Base-by-base conservation (phyloP, 805 yeast genomes). In the Candida suzukii region DNA sequence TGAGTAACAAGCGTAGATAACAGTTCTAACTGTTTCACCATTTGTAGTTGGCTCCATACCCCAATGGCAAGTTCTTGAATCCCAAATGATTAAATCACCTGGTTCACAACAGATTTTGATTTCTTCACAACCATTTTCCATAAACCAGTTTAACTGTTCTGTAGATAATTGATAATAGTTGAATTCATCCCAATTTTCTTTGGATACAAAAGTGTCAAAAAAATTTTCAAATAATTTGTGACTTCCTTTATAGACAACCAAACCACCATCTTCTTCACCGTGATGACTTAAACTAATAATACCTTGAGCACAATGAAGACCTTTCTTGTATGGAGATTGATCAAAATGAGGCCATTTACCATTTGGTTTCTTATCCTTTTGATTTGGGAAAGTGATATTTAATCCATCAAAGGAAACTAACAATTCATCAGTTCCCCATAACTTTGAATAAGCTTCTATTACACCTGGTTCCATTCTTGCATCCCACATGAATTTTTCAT, bases 31-130 rank as follows among this genome's bases (percentile, higher is more conserved):
- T 31, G 45, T 45, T n/a, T 51, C 46, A 27, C 57, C 43, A 10
- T 46, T 50, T 7, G 46, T 49, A 9, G 47, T 47, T 25, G 63
- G 65, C 22, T 50, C 53, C 31, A 43, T 50, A 16, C 65, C 64
- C 51, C 56, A 60, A 43, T 60, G 66, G 24, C 49, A 38, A 12
- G 54, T 49, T 50, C 64, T 51, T 10, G 66, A 60, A 41, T 60
- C 66, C 66, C 66, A 61, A 5, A 61, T 27, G 29, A 62, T 57
- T 40, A 61, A 44, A 45, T 62, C 67, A 34, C 67, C 67, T 7
- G 63, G 59, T 41, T 59, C 61, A 28, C 54, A 58, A 14, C 52
- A 45, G 4, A 61, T 45, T 46, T 58, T 61, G 28, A 53, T 27
- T 31, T 52, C 51, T 36, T 60, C 57, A 38, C 57, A 51, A 16